These are phyloP conservation scores for Oryza nivara DNA, from an alignment of 176 grass and related monocot genomes.

Conservation along the genomic window DNA sequence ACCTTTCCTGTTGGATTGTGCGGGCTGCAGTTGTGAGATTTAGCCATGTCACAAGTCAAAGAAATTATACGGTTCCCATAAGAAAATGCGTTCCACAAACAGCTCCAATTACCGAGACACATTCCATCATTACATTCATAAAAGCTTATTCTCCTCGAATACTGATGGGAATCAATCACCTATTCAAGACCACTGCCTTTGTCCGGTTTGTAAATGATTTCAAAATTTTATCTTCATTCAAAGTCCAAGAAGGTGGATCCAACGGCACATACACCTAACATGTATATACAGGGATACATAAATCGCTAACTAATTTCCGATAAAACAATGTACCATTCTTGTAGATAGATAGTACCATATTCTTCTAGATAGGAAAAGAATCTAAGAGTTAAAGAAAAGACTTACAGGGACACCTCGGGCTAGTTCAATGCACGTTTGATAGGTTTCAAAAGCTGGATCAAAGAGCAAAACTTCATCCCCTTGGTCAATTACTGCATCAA, in stretches of 20 bases:
- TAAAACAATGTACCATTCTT: background rate
- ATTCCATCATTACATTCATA: background rate
- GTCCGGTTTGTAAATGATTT: conserved; percentile 76
- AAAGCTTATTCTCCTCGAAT: background rate
- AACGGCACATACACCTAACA: conserved; percentile 80
- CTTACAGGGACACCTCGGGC: conserved; percentile 82
- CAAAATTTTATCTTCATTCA: conserved; percentile 64
- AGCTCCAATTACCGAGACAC: background rate
- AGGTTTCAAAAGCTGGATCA: conserved; percentile 84
- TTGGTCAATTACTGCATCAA: conserved; percentile 64
- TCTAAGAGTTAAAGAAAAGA: background rate
- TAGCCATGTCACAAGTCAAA: conserved; percentile 27
- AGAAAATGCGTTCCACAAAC: background rate
- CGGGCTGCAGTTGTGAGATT: conserved; percentile 60
- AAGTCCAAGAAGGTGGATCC: conserved; percentile 77
- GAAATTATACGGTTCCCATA: background rate
- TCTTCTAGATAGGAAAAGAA: background rate
- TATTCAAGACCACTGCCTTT: conserved; percentile 93
- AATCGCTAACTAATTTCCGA: background rate
- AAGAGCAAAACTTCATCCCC: conserved; percentile 88
- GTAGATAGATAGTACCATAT: background rate
- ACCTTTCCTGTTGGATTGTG: conserved; percentile 97
- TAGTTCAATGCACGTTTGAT: conserved; percentile 75
- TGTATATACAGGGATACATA: conserved; percentile 4
- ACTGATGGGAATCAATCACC: conserved; percentile 37